Percentiles rank a stretch among this genome's conserved stretches.
Conservation (phyloP, 2,329 filamentous ascomycete genomes). For the Trichoderma sp. region DNA sequence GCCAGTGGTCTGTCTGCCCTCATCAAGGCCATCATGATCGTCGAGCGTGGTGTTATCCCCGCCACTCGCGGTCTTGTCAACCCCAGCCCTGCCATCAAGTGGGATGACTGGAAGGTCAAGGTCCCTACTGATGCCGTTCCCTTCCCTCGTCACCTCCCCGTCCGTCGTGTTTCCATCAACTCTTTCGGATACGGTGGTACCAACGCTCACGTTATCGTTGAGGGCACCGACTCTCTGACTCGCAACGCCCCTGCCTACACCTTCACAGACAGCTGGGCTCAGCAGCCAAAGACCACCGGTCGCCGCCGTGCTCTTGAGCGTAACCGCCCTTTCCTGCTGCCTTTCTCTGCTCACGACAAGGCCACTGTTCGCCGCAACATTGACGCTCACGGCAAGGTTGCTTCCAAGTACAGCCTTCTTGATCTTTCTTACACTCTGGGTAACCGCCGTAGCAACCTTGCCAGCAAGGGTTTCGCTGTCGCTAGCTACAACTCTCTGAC, state of each 20-base stretch:
- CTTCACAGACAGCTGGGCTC: background rate
- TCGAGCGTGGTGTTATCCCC: background rate
- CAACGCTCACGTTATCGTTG: conserved; percentile 16
- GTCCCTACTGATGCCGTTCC: background rate
- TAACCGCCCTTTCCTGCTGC: background rate
- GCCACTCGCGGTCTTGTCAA: background rate
- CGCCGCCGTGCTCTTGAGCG: background rate
- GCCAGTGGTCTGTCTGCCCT: conserved; percentile 29
- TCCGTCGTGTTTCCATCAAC: conserved; percentile 3
- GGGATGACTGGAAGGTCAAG: background rate
- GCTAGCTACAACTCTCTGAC: background rate
- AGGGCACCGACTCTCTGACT: background rate
- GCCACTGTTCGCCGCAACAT: background rate
- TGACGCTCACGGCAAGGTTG: conserved; percentile 1
- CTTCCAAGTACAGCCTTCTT: background rate
- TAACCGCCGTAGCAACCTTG: background rate
- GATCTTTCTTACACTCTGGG: conserved; percentile 9
- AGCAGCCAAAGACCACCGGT: background rate
- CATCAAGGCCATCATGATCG: conserved; percentile 30
- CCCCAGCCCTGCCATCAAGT: conserved; percentile 27
- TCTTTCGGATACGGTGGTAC: conserved; percentile 14
- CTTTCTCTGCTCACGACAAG: conserved; percentile 14
- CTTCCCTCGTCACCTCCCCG: conserved; percentile 3
- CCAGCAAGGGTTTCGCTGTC: background rate
- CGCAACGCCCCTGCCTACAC: conserved; percentile 5